phyloP scores from a whole-genome alignment of 106 monocot genomes.

The Ottelia alismoides region DNA sequence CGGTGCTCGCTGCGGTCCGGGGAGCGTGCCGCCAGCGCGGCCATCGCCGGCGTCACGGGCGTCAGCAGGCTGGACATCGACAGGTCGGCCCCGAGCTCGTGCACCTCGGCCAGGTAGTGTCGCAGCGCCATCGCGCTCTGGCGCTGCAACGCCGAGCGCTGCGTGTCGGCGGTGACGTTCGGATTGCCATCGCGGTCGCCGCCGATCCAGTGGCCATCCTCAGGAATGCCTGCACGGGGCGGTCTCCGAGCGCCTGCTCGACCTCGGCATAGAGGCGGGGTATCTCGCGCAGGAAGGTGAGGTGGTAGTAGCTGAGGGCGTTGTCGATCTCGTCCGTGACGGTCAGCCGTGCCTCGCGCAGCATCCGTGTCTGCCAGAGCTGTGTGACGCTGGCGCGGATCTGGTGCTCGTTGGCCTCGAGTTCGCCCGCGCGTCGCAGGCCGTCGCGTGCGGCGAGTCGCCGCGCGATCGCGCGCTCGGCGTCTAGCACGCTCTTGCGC shows the following conservation, averaged over 20 bases:
- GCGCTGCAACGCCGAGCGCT: not conserved
- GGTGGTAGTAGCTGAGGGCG: not conserved
- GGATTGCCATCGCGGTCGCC: slow-evolving; percentile 8
- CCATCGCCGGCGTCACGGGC: not conserved
- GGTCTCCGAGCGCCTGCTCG: not conserved
- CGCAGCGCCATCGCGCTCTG: not conserved
- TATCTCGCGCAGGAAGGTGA: not conserved
- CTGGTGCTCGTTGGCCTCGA: not conserved
- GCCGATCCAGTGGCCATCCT: slow-evolving; percentile 1
- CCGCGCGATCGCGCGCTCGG: not conserved
- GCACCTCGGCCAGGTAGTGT: not conserved
- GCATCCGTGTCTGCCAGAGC: not conserved
- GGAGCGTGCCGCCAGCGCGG: not conserved
- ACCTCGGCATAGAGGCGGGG: not conserved
- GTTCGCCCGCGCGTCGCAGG: not conserved
- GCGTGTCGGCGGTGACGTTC: slow-evolving; percentile 2
- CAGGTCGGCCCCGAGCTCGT: not conserved
- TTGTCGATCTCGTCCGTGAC: not conserved
- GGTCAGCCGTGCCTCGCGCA: not conserved
- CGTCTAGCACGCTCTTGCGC: not conserved
- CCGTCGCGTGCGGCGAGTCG: not conserved
- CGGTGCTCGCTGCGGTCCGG: not conserved
- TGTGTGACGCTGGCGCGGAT: not conserved
- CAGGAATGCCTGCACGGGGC: not conserved
- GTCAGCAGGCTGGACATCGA: not conserved